Conservation (phyloP, 179 eudicot genomes). For the Gypsophila paniculata region DNA sequence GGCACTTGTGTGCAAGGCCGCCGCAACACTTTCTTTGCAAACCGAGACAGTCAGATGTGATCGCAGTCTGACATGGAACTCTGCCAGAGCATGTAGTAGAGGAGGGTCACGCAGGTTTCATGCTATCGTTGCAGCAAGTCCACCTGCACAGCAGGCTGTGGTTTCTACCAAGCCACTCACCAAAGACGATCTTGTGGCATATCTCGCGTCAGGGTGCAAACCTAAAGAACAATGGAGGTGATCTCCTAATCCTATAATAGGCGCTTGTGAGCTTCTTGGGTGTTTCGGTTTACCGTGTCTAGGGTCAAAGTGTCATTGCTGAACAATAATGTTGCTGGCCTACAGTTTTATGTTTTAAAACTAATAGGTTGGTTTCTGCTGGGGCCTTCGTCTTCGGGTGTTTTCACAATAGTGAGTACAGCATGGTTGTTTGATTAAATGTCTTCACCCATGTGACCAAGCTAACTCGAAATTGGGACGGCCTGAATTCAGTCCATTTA, state of each 20-base stretch:
- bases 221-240: slow-evolving; percentile 97
- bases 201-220: slow-evolving; percentile 97
- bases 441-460: background rate
- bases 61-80: slow-evolving; percentile 24
- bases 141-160: slow-evolving; percentile 82
- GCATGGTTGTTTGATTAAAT: background rate
- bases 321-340: no score
- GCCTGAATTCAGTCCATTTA: background rate
- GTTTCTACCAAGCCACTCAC: slow-evolving; percentile 81
- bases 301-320: background rate
- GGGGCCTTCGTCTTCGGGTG: background rate
- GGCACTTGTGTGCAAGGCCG: slow-evolving; percentile 56
- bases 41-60: slow-evolving; percentile 40
- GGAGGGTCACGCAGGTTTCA: slow-evolving; percentile 34
- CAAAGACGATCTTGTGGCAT: slow-evolving; percentile 77
- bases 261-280: background rate
- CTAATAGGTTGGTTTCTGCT: background rate
- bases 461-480: background rate
- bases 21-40: slow-evolving; percentile 45
- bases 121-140: slow-evolving; percentile 78
- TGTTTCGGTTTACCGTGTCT: background rate
- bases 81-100: slow-evolving; percentile 29
- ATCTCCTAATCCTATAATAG: background rate
- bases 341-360: no score
- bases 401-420: background rate